These are phyloP conservation scores for Triticum aestivum DNA, from an alignment of 176 grass and related monocot genomes.

Conservation along the genomic window IWGSC_CS_RefSeq_v2.1 NC_057797.1:704472494-704472993, in stretches of 20 bases:
- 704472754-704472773: slow-evolving; percentile 47
- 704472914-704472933: background rate
- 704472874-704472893: background rate
- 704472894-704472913: background rate
- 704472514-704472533: slow-evolving; percentile 58
- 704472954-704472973: background rate
- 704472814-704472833: background rate
- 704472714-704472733: slow-evolving; percentile 66
- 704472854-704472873: background rate
- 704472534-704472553: slow-evolving; percentile 70
- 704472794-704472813: slow-evolving; percentile 6
- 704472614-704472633: slow-evolving; percentile 29
- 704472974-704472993: background rate
- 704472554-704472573: slow-evolving; percentile 50
- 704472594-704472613: slow-evolving; percentile 24
- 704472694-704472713: slow-evolving; percentile 54
- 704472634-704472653: slow-evolving; percentile 45
- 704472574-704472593: slow-evolving; percentile 35
- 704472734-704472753: slow-evolving; percentile 61
- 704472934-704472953: background rate
- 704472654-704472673: slow-evolving; percentile 57
- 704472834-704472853: background rate
- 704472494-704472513: slow-evolving; percentile 49
- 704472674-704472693: slow-evolving; percentile 49
- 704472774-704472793: slow-evolving; percentile 47